Conservation (phyloP, 2,329 filamentous ascomycete species). For the Didymella pomorum region DNA sequence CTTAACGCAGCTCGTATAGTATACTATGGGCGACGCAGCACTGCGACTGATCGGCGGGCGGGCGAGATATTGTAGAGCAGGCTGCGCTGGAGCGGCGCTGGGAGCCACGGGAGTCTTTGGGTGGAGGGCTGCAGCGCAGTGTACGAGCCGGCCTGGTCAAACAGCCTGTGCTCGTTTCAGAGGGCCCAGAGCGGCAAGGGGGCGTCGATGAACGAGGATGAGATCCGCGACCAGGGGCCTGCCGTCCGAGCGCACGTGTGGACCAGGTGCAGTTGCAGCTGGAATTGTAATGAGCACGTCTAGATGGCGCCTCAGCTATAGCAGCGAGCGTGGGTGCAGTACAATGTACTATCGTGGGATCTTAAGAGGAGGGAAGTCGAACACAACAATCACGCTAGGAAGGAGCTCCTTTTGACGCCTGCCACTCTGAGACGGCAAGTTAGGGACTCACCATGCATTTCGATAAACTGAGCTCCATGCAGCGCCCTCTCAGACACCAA, state of each 20-base stretch:
- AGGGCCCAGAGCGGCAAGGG: constrained; percentile 36
- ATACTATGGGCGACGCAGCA: constrained; percentile 1
- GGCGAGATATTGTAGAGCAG: constrained; percentile 9
- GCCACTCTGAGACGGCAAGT: constrained; percentile 27
- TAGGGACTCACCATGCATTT: constrained; percentile 25
- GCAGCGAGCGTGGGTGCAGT: constrained; percentile 9
- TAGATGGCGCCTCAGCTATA: background rate
- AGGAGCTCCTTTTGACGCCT: constrained; percentile 23
- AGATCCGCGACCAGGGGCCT: constrained; percentile 28
- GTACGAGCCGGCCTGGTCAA: constrained; percentile 17
- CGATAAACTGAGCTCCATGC: constrained; percentile 29
- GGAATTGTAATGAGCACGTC: constrained; percentile 2
- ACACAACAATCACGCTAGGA: background rate
- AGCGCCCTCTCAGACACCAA: constrained; percentile 26
- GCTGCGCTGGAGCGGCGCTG: constrained; percentile 3
- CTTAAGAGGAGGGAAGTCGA: background rate
- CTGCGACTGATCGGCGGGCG: constrained; percentile 12
- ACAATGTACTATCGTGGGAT: background rate
- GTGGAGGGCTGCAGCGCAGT: constrained; percentile 16
- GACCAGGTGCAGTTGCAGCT: constrained; percentile 4
- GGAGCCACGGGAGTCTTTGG: constrained; percentile 4
- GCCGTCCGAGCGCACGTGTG: constrained; percentile 17
- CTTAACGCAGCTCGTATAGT: background rate
- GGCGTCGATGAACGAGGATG: constrained; percentile 27
- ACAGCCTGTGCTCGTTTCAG: constrained; percentile 36